phyloP scores from a whole-genome alignment of 768 basidiomycete species.

The Pulveroboletus sp. region DNA sequence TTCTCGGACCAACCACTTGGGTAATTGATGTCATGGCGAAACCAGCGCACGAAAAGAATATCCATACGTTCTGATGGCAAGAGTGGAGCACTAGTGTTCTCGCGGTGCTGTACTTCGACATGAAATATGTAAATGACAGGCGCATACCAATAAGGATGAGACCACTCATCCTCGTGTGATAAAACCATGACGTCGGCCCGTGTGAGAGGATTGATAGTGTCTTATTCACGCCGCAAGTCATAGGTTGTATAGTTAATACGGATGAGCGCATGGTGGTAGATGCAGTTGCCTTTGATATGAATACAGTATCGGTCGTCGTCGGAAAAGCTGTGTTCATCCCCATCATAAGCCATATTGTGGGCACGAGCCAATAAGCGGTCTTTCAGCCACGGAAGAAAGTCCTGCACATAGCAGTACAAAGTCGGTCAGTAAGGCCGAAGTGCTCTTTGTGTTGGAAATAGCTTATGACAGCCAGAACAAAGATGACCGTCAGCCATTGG shows the following conservation, averaged over 20 bases:
- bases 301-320: constrained; percentile 22
- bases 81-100: neutral
- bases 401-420: too few species aligned
- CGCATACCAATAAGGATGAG: constrained; percentile 39
- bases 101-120: neutral
- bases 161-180: constrained; percentile 18
- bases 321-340: constrained; percentile 26
- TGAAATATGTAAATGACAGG: constrained; percentile 18
- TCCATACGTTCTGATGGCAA: constrained; percentile 10
- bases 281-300: constrained; percentile 13
- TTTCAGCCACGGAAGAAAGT: constrained; percentile 19
- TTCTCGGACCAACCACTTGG: constrained; percentile 24
- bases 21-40: constrained; percentile 15
- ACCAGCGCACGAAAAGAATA: constrained; percentile 30
- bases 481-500: too few species aligned
- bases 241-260: constrained; percentile 32
- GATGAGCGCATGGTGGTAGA: constrained; percentile 21
- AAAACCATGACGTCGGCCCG: constrained; percentile 37
- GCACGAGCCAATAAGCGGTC: constrained; percentile 19
- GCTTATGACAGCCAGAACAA: too few species aligned
- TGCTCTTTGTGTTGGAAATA: too few species aligned
- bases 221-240: constrained; percentile 28
- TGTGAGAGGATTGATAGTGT: constrained; percentile 36
- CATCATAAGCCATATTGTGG: constrained; percentile 15
- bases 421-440: too few species aligned